Base-by-base conservation (phyloP, 805 yeast genomes). In the Huiozyma naganishii region DNA sequence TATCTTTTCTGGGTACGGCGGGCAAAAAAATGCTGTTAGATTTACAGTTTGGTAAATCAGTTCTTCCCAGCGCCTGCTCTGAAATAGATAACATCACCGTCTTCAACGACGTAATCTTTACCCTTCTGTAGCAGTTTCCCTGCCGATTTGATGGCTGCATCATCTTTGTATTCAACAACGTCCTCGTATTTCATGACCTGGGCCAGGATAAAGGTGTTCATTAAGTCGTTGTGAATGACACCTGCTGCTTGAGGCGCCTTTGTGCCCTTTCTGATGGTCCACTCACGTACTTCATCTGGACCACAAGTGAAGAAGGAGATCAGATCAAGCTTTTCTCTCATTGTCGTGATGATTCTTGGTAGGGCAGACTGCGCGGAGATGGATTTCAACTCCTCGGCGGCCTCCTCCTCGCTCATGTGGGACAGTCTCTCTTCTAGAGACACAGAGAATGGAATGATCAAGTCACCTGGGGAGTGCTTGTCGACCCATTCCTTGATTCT, bases 221-320 rank as follows among this genome's bases (percentile, higher is more conserved):
- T 89, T 64, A 90, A 77, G 69, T 90, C 98, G 35, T 89, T 84
- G 67, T 92, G 98, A 57, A 90, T 90, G 38, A 92, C 95, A 64
- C 97, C 97, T 23, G 98, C 98, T 38, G 98, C 97, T 60, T 84
- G 88, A n/a, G 98, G 98, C 43, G 97, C 97, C 55, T 85, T 81
- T 39, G 90, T 83, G 55, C 94, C 94, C 54, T 73, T 71, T 68
- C 97, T 79, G 50, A 92, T 79, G 32, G 98, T 92, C 98, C 98
- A 92, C 68, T 94, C 97, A 66, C 97, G 83, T 41, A 89, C 95
- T 70, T 92, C 98, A 49, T 85, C 86, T 36, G 95, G 83, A 54
- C 98, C 98, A 62, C 92, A 82, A 32, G 98, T 92, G 76, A 87
- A 92, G 73, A 82, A 92, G 43, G 96, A 87, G 52, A 89, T 88